Percentiles rank a stretch among this genome's conserved stretches.
Conservation (phyloP, 352 stramenopile genomes). For the Phytophthora pluvialis region DNA sequence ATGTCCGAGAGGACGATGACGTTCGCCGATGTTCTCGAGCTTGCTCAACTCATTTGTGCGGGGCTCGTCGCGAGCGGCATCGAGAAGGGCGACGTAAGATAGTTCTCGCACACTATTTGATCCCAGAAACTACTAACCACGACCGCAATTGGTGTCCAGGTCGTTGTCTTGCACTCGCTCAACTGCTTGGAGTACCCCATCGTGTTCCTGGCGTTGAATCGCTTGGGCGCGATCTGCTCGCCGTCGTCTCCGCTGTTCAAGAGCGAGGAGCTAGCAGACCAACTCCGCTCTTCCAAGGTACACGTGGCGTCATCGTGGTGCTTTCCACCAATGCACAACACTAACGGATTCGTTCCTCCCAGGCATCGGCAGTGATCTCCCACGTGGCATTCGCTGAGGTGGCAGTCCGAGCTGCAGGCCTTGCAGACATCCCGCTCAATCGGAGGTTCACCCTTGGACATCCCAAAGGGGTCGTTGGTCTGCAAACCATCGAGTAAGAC, state of each 20-base stretch:
- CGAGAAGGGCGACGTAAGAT: conserved; percentile 49
- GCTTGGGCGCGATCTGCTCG: conserved; percentile 51
- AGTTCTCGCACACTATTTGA: conserved; percentile 7
- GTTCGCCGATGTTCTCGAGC: conserved; percentile 36
- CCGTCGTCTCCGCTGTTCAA: conserved; percentile 47
- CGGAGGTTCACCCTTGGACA: conserved; percentile 39
- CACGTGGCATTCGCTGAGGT: conserved; percentile 36
- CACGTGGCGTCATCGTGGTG: no score
- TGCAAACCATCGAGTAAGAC: conserved; percentile 43
- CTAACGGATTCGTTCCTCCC: neutral
- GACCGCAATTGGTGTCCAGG: conserved; percentile 19
- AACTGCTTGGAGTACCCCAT: conserved; percentile 66
- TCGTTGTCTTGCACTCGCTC: conserved; percentile 52
- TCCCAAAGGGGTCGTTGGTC: neutral
- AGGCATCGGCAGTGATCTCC: conserved; percentile 39
- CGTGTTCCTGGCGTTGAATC: conserved; percentile 53
- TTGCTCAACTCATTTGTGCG: conserved; percentile 34
- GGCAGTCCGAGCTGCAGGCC: conserved; percentile 29
- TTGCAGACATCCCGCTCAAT: conserved; percentile 7
- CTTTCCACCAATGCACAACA: neutral
- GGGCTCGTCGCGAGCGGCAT: conserved; percentile 43
- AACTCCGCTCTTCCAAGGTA: conserved; percentile 46
- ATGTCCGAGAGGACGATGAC: conserved; percentile 43
- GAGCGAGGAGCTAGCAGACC: conserved; percentile 39
- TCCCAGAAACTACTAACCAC: neutral